These are phyloP conservation scores for Holtermannia corniformis DNA, from an alignment of 768 basidiomycete genomes.

Conservation along the genomic window DNA sequence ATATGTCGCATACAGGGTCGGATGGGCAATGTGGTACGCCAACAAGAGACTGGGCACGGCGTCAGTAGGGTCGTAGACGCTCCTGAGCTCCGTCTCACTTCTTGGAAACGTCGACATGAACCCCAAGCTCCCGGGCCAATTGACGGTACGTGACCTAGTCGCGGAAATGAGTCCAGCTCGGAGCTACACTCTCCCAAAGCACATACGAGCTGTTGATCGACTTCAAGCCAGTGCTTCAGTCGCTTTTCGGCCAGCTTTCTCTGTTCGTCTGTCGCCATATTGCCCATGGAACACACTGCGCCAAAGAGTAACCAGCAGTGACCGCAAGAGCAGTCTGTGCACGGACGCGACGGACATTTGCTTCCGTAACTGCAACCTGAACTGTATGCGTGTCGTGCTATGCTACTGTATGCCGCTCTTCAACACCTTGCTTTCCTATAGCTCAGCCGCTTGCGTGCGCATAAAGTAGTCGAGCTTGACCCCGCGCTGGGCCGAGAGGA, in stretches of 20 bases:
- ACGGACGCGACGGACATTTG: neutral
- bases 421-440: no score
- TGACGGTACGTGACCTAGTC: constrained; percentile 31
- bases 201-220: neutral
- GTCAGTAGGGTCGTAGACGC: no score
- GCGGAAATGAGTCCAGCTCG: neutral
- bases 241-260: neutral
- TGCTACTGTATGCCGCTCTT: no score
- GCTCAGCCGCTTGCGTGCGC: no score
- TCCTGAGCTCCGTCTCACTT: constrained; percentile 19
- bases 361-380: neutral
- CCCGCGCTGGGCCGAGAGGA: neutral
- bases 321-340: neutral
- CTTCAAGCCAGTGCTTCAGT: neutral
- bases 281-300: no score
- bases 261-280: neutral
- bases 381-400: neutral
- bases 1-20: neutral
- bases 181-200: no score
- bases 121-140: constrained; percentile 26
- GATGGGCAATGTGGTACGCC: neutral
- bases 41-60: neutral
- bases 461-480: neutral
- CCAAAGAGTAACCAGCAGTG: no score
- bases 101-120: constrained; percentile 33